Evolutionary conservation across 2,329 filamentous ascomycete species (phyloP).

Genomic region (Ustilaginoidea virens): DNA sequence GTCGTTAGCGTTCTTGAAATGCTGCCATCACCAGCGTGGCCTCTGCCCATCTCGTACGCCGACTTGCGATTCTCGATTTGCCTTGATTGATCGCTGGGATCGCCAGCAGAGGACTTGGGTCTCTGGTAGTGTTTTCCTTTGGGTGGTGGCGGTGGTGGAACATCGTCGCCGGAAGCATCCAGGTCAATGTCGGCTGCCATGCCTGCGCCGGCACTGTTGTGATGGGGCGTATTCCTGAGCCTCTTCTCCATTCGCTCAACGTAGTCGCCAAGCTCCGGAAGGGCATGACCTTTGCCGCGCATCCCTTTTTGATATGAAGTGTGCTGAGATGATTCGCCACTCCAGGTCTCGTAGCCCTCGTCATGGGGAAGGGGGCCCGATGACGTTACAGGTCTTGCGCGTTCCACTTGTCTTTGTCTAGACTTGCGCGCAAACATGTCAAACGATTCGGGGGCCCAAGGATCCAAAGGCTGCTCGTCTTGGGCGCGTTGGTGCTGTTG

Average conservation of each 20-base stretch:
- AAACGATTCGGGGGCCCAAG: conserved; percentile 88
- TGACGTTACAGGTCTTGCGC: conserved; percentile 48
- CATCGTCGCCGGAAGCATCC: conserved; percentile 23
- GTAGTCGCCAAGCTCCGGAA: conserved; percentile 68
- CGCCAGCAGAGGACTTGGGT: conserved; percentile 43
- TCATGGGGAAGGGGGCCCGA: conserved; percentile 51
- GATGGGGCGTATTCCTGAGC: conserved; percentile 54
- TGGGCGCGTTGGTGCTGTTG: conserved; percentile 21
- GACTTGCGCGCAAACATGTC: conserved; percentile 29
- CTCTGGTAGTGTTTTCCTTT: conserved; percentile 36
- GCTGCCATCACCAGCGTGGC: conserved; percentile 13
- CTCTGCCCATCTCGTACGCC: conserved; percentile 57
- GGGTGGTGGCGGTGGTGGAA: conserved; percentile 48
- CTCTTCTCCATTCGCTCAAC: conserved; percentile 85
- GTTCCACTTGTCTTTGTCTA: conserved; percentile 12
- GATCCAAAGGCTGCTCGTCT: conserved; percentile 41
- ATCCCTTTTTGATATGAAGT: conserved; percentile 24
- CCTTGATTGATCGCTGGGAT: conserved; percentile 21
- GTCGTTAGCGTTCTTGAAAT: conserved; percentile 73
- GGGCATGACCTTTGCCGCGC: conserved; percentile 34
- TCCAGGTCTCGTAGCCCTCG: conserved; percentile 44
- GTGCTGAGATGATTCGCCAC: conserved; percentile 36
- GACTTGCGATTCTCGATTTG: conserved; percentile 53
- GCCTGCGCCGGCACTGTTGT: conserved; percentile 25
- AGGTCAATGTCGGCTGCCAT: conserved; percentile 5